These are phyloP conservation scores for Chalciporus sp. DNA, from an alignment of 1,284 basidiomycete genomes.

Conservation along the genomic window DNA sequence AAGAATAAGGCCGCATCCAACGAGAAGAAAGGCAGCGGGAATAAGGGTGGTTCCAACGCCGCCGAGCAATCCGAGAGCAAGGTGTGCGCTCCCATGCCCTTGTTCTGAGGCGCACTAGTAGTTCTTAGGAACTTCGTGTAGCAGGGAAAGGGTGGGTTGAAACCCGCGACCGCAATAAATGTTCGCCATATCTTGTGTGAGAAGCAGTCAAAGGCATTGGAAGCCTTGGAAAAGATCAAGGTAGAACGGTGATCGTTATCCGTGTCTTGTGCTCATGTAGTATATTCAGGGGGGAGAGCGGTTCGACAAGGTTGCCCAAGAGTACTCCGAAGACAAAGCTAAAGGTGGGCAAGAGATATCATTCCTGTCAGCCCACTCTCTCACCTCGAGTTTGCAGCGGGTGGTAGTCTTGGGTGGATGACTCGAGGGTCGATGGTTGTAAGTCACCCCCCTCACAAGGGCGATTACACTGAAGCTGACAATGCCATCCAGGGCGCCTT, in stretches of 20 bases:
- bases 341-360: constrained; percentile 51
- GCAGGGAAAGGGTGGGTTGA: constrained; percentile 59
- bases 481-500: constrained; percentile 57
- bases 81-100: constrained; percentile 17
- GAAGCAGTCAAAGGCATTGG: constrained; percentile 76
- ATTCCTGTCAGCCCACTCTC: neutral
- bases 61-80: constrained; percentile 29
- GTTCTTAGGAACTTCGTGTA: neutral
- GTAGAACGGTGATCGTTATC: constrained; percentile 37
- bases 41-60: constrained; percentile 35
- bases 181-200: constrained; percentile 87
- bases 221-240: constrained; percentile 78
- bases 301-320: constrained; percentile 85
- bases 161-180: constrained; percentile 78
- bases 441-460: constrained; percentile 19
- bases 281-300: constrained; percentile 61
- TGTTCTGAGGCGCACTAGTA: neutral
- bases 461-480: neutral
- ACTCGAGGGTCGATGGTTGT: constrained; percentile 78
- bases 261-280: constrained; percentile 5
- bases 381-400: constrained; percentile 48
- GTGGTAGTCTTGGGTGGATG: constrained; percentile 86
- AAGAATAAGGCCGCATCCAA: constrained; percentile 49
- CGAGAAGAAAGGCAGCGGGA: constrained; percentile 39
- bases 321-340: constrained; percentile 87